Evolutionary conservation across 139 green algal genomes (phyloP).

Genomic region (Chlorella sp.): DNA sequence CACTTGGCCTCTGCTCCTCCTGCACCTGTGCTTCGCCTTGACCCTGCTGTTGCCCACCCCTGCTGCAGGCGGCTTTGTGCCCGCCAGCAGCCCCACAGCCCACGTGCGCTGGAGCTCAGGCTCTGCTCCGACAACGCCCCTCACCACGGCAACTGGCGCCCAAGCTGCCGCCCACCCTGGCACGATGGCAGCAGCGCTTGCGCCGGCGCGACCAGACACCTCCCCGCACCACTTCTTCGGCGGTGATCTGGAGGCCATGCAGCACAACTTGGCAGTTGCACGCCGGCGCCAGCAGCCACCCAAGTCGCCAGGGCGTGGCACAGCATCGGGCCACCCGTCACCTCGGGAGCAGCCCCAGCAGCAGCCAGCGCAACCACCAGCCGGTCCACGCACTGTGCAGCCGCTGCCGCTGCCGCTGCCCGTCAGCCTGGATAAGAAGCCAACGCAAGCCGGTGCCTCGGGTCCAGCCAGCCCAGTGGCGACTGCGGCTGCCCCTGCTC

Average conservation of each 20-base stretch:
- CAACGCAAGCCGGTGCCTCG: background rate
- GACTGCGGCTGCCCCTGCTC: background rate
- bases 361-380: background rate
- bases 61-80: no score
- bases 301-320: background rate
- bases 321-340: no score
- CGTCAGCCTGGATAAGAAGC: background rate
- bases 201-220: background rate
- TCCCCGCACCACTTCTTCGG: constrained; percentile 33
- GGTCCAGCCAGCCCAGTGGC: background rate
- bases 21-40: background rate
- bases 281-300: background rate
- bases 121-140: background rate
- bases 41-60: background rate
- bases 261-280: constrained; percentile 7
- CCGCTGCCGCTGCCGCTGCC: background rate
- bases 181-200: background rate
- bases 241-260: constrained; percentile 4
- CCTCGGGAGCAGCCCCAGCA: background rate
- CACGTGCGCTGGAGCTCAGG: background rate
- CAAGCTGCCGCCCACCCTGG: no score
- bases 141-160: no score
- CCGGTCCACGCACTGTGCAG: background rate
- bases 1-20: no score
- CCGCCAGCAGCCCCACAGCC: no score